Evolutionary conservation across 768 basidiomycete genomes (phyloP).

Genomic region (Boletus coccyginus): DNA sequence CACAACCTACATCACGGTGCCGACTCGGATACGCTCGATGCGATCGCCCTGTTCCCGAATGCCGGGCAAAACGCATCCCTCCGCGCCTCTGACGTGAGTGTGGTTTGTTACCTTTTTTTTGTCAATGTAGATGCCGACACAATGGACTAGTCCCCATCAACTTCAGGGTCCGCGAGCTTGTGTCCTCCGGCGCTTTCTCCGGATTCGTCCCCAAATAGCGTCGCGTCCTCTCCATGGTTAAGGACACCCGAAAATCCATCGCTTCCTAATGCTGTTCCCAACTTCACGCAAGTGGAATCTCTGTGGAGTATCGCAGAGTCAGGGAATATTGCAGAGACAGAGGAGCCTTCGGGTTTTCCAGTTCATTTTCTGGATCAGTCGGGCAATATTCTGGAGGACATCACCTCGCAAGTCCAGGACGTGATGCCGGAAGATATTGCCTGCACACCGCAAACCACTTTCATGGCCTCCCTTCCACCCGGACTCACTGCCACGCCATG

Average conservation of each 20-base stretch:
- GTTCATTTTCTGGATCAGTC: conserved; percentile 14
- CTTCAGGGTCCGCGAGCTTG: neutral
- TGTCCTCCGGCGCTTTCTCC: conserved; percentile 23
- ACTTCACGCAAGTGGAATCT: neutral
- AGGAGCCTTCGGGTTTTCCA: neutral
- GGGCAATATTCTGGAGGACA: conserved; percentile 13
- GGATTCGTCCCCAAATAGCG: conserved; percentile 22
- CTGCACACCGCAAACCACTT: conserved; percentile 1
- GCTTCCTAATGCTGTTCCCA: neutral
- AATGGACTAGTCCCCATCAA: neutral
- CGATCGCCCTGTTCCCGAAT: neutral
- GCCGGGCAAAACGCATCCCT: neutral
- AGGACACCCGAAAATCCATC: conserved; percentile 15
- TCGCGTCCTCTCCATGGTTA: conserved; percentile 19
- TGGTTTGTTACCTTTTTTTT: neutral
- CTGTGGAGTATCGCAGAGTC: neutral
- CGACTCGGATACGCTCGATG: neutral
- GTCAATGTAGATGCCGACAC: neutral
- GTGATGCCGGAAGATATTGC: conserved; percentile 24
- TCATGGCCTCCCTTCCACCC: neutral
- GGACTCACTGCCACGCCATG: neutral
- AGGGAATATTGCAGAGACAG: neutral
- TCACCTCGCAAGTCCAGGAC: neutral
- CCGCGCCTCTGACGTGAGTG: conserved; percentile 8
- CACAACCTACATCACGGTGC: neutral